Percentiles rank a stretch among this genome's conserved stretches.
Evolutionary conservation across 2,329 filamentous ascomycete species (phyloP).

Genomic region (Nemania sp.): DNA sequence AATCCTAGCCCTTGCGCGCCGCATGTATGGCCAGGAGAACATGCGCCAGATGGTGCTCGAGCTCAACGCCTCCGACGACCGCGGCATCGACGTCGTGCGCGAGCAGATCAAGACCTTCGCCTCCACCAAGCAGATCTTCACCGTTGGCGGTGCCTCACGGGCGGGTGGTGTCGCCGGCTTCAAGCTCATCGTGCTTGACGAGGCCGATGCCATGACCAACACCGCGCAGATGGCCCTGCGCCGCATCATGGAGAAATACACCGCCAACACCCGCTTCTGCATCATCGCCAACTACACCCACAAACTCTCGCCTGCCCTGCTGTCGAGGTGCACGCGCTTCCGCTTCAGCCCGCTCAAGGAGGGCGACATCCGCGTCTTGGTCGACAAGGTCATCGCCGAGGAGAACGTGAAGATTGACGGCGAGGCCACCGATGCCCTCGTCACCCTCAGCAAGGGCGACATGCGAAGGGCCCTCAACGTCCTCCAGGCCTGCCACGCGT

Average conservation of each 20-base stretch:
- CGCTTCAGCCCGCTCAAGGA: slow-evolving; percentile 93
- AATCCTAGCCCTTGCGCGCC: slow-evolving; percentile 85
- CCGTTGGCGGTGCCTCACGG: slow-evolving; percentile 56
- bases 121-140: slow-evolving; percentile 96
- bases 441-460: slow-evolving; percentile 88
- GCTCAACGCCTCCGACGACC: slow-evolving; percentile 94
- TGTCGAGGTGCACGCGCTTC: slow-evolving; percentile 93
- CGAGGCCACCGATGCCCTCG: slow-evolving; percentile 80
- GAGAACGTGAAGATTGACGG: slow-evolving; percentile 82
- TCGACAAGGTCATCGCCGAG: slow-evolving; percentile 87
- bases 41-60: slow-evolving; percentile 99
- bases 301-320: slow-evolving; percentile 88
- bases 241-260: slow-evolving; percentile 99
- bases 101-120: slow-evolving; percentile 99
- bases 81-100: slow-evolving; percentile 95
- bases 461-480: slow-evolving; percentile 96
- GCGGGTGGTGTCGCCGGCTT: slow-evolving; percentile 67
- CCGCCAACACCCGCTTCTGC: slow-evolving; percentile 94
- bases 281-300: slow-evolving; percentile 99
- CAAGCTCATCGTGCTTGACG: slow-evolving; percentile 96
- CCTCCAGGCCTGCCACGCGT: slow-evolving; percentile 93
- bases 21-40: slow-evolving; percentile 90
- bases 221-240: slow-evolving; percentile 97
- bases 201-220: slow-evolving; percentile 99
- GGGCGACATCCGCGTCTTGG: slow-evolving; percentile 77